These are phyloP conservation scores for Rhodosporidiobolus sp. DNA, from an alignment of 768 basidiomycete species.

Conservation along the genomic window DNA sequence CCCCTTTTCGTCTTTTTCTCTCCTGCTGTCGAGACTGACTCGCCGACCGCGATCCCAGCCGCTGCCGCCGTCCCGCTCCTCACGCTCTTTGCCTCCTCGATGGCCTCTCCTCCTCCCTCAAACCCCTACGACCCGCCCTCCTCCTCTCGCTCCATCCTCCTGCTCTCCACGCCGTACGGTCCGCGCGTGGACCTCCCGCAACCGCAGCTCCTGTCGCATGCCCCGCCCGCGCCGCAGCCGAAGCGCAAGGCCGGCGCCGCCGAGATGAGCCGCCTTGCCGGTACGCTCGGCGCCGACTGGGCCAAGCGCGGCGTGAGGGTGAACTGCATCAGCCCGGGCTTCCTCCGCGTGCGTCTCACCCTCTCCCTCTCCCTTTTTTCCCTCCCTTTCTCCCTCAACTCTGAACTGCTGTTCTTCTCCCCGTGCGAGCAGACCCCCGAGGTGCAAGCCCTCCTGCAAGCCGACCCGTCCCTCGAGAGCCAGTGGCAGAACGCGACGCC, in stretches of 20 bases:
- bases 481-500: neutral
- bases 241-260: neutral
- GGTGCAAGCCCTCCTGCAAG: neutral
- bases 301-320: slow-evolving; percentile 1
- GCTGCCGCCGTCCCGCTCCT: neutral
- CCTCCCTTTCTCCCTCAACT: too few species aligned
- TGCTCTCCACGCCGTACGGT: neutral
- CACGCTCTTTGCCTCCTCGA: neutral
- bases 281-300: neutral
- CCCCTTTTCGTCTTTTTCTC: neutral
- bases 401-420: neutral
- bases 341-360: neutral
- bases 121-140: neutral
- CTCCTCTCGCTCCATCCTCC: neutral
- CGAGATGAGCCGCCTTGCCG: neutral
- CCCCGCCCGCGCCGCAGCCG: neutral
- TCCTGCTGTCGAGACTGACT: neutral
- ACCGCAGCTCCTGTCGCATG: neutral
- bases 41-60: neutral
- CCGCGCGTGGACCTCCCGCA: slow-evolving; percentile 5
- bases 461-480: neutral
- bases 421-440: neutral
- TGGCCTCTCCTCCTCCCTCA: neutral
- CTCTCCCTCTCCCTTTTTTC: neutral
- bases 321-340: neutral